These are phyloP conservation scores for Purshia tridentata DNA, from an alignment of 306 rosid genomes.

Conservation along the genomic window DNA sequence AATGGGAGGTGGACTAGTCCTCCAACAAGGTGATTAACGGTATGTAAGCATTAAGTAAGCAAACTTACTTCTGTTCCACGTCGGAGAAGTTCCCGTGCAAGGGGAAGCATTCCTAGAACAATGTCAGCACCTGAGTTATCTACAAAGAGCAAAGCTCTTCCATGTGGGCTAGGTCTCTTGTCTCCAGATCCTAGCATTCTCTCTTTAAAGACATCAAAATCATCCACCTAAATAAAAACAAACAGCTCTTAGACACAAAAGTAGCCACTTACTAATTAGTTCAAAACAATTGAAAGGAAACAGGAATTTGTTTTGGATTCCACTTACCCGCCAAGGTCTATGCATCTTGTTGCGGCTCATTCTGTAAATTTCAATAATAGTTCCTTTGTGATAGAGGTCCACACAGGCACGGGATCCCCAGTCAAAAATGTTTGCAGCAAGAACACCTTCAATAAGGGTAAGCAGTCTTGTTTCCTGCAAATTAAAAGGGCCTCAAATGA, in stretches of 20 bases:
- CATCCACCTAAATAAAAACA: conserved; percentile 70
- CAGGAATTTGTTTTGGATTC: conserved; percentile 19
- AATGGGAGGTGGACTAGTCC: background rate
- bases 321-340: conserved; percentile 89
- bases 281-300: background rate
- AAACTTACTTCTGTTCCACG: conserved; percentile 89
- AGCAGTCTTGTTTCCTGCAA: conserved; percentile 84
- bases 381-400: conserved; percentile 96
- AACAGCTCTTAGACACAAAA: background rate
- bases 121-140: conserved; percentile 97
- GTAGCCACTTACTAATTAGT: background rate
- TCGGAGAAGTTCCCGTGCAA: conserved; percentile 93
- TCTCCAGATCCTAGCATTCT: conserved; percentile 73
- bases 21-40: conserved; percentile 4
- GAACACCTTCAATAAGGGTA: conserved; percentile 92
- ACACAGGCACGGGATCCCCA: conserved; percentile 99
- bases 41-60: conserved; percentile 6
- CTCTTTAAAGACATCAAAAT: conserved; percentile 74
- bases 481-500: conserved; percentile 26
- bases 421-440: conserved; percentile 96
- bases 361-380: conserved; percentile 94
- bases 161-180: conserved; percentile 60
- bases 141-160: conserved; percentile 88
- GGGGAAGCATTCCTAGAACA: conserved; percentile 98
- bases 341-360: conserved; percentile 99